Evolutionary conservation across 2,329 filamentous ascomycete genomes (phyloP).

Genomic region (Nemania diffusa): DNA sequence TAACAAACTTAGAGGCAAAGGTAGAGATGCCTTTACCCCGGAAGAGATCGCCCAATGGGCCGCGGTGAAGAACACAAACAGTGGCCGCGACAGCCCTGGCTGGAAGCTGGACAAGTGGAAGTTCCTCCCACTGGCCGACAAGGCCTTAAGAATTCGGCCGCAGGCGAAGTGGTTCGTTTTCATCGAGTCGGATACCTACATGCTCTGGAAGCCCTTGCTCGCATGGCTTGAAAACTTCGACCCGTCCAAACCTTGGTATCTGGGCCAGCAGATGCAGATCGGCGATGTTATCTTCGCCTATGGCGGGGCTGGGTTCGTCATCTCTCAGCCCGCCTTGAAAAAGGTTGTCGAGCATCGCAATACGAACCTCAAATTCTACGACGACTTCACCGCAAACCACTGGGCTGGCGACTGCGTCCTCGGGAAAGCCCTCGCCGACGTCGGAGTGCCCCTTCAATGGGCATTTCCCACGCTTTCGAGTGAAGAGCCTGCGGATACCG

Average conservation of each 20-base stretch:
- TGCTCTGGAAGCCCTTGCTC: slow-evolving; percentile 63
- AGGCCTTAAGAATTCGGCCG: slow-evolving; percentile 53
- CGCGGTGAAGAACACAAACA: slow-evolving; percentile 44
- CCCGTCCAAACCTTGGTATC: slow-evolving; percentile 58
- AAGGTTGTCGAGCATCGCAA: slow-evolving; percentile 56
- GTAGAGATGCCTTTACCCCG: slow-evolving; percentile 55
- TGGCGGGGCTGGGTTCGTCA: slow-evolving; percentile 63
- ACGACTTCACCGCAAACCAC: slow-evolving; percentile 57
- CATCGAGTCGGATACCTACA: slow-evolving; percentile 67
- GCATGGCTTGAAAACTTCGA: slow-evolving; percentile 64
- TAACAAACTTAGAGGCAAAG: slow-evolving; percentile 56
- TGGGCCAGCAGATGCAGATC: slow-evolving; percentile 64
- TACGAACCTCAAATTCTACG: slow-evolving; percentile 54
- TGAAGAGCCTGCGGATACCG: slow-evolving; percentile 54
- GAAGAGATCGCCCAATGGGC: slow-evolving; percentile 46
- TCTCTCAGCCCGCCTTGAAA: slow-evolving; percentile 61
- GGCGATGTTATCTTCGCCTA: slow-evolving; percentile 62
- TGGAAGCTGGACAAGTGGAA: slow-evolving; percentile 69
- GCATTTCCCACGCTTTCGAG: slow-evolving; percentile 59
- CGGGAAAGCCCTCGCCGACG: slow-evolving; percentile 57
- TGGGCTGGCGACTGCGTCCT: slow-evolving; percentile 63
- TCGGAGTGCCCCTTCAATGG: slow-evolving; percentile 56
- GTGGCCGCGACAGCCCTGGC: slow-evolving; percentile 56
- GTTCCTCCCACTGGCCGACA: slow-evolving; percentile 64
- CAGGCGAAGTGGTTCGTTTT: slow-evolving; percentile 68